A percentile compares a stretch with the other conserved stretches of the same genome.
These are phyloP conservation scores for Pseudozyma hubeiensis DNA, from an alignment of 1,284 basidiomycete species.

Conservation along the genomic window DNA sequence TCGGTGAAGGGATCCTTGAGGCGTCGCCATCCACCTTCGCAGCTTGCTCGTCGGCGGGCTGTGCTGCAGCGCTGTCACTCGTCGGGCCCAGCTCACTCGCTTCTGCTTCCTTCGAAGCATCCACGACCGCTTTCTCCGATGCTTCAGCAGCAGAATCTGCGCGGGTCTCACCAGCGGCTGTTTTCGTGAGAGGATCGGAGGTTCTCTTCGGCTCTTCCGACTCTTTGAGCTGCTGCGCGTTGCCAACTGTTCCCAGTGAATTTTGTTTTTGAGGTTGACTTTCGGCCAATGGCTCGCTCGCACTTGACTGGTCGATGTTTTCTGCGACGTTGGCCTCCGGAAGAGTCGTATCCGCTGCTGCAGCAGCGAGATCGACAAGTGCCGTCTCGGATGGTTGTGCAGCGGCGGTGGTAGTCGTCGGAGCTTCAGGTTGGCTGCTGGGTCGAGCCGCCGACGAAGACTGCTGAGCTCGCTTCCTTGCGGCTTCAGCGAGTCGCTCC, in stretches of 20 bases:
- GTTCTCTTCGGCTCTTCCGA: too few relatives aligned
- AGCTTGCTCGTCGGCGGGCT: not conserved
- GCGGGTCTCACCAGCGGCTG: not conserved
- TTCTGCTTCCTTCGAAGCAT: not conserved
- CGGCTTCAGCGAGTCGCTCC: constrained; percentile 55
- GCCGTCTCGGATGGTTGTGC: constrained; percentile 5
- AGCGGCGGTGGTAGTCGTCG: not conserved
- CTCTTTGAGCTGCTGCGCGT: not conserved
- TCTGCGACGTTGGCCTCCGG: not conserved
- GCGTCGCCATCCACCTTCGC: not conserved
- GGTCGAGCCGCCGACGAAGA: constrained; percentile 15
- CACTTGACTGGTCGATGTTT: not conserved
- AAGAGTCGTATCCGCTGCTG: not conserved
- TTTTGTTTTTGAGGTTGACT: not conserved
- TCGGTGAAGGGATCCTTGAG: not conserved
- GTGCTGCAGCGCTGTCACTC: not conserved
- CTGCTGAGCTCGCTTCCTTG: constrained; percentile 44
- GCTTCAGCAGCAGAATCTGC: not conserved
- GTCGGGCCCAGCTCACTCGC: not conserved
- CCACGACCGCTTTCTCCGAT: not conserved
- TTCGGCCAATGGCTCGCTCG: too few relatives aligned
- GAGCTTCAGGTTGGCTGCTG: constrained; percentile 5
- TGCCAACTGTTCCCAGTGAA: not conserved
- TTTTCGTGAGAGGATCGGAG: not conserved
- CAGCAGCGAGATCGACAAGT: not conserved